Evolutionary conservation across 805 yeast genomes (phyloP).

Genomic region (Cyberlindnera nakhonratchasimensis): DNA sequence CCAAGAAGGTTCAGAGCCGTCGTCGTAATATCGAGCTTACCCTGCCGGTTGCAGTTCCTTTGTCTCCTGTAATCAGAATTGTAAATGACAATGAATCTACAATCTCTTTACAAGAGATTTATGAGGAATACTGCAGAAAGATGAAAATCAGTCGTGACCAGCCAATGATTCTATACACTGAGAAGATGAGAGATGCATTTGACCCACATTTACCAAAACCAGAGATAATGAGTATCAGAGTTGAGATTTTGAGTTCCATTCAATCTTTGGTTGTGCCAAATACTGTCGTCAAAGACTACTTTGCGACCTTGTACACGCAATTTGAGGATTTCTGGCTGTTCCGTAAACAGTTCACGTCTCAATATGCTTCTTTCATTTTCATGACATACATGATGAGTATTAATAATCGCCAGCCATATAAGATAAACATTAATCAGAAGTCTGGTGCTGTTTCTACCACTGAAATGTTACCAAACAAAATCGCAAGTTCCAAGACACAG

Average conservation of each 20-base stretch:
- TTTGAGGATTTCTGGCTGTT: conserved; percentile 97
- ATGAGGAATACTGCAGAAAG: conserved; percentile 80
- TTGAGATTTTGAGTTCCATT: conserved; percentile 87
- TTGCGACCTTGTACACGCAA: conserved; percentile 60
- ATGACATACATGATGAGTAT: conserved; percentile 94
- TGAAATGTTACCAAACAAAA: conserved; percentile 91
- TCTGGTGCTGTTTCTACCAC: conserved; percentile 92
- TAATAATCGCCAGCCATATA: conserved; percentile 89
- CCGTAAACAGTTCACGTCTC: conserved; percentile 91
- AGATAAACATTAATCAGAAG: conserved; percentile 74
- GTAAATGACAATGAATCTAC: conserved; percentile 78
- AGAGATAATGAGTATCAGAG: conserved; percentile 80
- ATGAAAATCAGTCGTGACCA: conserved; percentile 78
- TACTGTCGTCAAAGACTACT: conserved; percentile 76
- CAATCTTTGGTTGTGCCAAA: conserved; percentile 86
- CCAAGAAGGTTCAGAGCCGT: conserved; percentile 82
- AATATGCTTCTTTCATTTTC: conserved; percentile 89
- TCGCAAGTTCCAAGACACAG: conserved; percentile 45
- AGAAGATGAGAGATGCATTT: conserved; percentile 85
- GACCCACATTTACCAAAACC: conserved; percentile 94
- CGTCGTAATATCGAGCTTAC: conserved; percentile 82
- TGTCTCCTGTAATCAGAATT: conserved; percentile 91
- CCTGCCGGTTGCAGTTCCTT: conserved; percentile 86
- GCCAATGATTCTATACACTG: conserved; percentile 81
- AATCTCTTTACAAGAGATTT: conserved; percentile 73